A percentile compares a stretch with the other conserved stretches of the same genome.
phyloP scores from a whole-genome alignment of 2,329 filamentous ascomycete genomes.

The Fusarium sulawesiense region DNA sequence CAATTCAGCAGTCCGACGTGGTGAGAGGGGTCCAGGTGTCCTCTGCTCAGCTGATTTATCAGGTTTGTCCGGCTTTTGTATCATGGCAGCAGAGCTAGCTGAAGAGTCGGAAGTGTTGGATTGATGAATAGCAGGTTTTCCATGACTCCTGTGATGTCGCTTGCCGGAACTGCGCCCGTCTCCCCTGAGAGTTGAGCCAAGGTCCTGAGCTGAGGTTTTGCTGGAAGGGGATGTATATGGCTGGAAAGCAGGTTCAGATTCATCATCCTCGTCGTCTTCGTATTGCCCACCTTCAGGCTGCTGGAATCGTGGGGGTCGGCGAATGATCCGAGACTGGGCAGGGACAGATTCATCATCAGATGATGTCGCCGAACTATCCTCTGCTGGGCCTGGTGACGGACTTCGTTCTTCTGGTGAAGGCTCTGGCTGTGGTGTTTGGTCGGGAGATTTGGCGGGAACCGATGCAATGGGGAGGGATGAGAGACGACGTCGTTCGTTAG shows the following conservation, averaged over 20 bases:
- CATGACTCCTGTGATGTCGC: constrained; percentile 47
- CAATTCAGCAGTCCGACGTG: constrained; percentile 69
- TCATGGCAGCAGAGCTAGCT: constrained; percentile 61
- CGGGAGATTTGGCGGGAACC: constrained; percentile 40
- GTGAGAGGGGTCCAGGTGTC: constrained; percentile 63
- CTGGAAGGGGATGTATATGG: constrained; percentile 56
- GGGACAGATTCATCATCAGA: constrained; percentile 64
- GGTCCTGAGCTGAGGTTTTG: constrained; percentile 56
- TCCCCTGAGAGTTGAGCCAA: constrained; percentile 65
- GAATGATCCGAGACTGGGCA: constrained; percentile 69
- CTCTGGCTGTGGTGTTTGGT: constrained; percentile 26
- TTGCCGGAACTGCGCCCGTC: constrained; percentile 52
- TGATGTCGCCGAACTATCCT: constrained; percentile 55
- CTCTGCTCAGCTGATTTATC: constrained; percentile 50
- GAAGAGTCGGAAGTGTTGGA: constrained; percentile 74
- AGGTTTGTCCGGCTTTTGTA: constrained; percentile 47
- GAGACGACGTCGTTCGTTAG: constrained; percentile 54
- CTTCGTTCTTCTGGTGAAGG: constrained; percentile 40
- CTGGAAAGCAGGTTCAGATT: constrained; percentile 67
- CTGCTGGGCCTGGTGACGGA: constrained; percentile 52
- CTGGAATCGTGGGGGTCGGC: constrained; percentile 66
- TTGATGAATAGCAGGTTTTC: constrained; percentile 54
- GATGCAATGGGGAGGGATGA: constrained; percentile 59
- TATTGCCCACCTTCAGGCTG: constrained; percentile 52
- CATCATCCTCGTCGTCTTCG: constrained; percentile 66